Evolutionary conservation across 108 stramenopile genomes (phyloP).

Genomic region (Skeletonema marinoi): DNA sequence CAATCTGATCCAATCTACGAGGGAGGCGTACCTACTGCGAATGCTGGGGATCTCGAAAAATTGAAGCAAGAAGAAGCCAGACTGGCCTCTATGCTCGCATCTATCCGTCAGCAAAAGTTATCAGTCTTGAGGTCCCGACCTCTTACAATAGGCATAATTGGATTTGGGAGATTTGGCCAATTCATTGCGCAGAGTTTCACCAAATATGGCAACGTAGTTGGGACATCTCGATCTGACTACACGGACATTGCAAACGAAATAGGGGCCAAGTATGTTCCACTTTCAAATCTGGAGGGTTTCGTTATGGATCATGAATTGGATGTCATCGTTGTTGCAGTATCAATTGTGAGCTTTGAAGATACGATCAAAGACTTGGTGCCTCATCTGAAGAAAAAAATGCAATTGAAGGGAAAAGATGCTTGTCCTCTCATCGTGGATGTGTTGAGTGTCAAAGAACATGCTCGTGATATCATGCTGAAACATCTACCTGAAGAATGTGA

Average conservation of each 20-base stretch:
- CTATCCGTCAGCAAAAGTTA: constrained; percentile 48
- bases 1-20: not conserved
- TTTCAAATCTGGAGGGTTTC: constrained; percentile 60
- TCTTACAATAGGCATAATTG: constrained; percentile 94
- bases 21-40: constrained; percentile 13
- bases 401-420: constrained; percentile 40
- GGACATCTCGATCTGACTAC: constrained; percentile 62
- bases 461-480: constrained; percentile 85
- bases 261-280: constrained; percentile 55
- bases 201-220: constrained; percentile 49
- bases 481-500: constrained; percentile 86
- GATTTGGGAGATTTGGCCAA: constrained; percentile 95
- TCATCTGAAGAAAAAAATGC: constrained; percentile 33
- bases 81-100: constrained; percentile 38
- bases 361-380: constrained; percentile 55
- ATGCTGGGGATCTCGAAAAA: constrained; percentile 33
- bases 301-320: constrained; percentile 58
- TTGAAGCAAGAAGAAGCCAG: constrained; percentile 39
- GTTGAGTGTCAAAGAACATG: constrained; percentile 96
- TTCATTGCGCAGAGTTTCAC: constrained; percentile 78
- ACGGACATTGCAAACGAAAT: constrained; percentile 57
- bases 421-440: constrained; percentile 95
- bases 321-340: constrained; percentile 95
- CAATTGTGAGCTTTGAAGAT: constrained; percentile 92
- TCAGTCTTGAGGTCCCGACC: constrained; percentile 50